Conservation (phyloP, 1,284 basidiomycete species). For the Cryptococcus deneoformans region DNA sequence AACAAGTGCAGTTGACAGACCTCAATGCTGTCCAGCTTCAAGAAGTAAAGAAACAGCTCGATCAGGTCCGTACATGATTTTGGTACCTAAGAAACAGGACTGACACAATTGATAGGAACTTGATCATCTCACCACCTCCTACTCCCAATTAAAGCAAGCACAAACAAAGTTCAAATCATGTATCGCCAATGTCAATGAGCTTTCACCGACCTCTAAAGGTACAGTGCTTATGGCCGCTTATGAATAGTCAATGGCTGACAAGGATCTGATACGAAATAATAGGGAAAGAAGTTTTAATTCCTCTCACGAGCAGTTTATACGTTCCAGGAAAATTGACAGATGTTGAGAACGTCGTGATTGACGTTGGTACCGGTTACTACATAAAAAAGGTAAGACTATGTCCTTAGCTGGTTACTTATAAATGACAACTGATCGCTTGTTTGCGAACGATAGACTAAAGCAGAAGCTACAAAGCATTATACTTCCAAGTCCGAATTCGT, state of each 20-base stretch:
- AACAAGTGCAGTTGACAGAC: constrained; percentile 73
- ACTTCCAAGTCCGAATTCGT: constrained; percentile 72
- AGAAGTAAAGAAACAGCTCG: constrained; percentile 82
- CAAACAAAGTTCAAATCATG: constrained; percentile 90
- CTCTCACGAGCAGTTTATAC: constrained; percentile 90
- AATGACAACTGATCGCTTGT: neutral
- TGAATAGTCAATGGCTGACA: neutral
- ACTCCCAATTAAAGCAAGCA: constrained; percentile 86
- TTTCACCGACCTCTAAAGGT: constrained; percentile 74
- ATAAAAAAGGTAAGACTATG: constrained; percentile 76
- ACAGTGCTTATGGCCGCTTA: constrained; percentile 22
- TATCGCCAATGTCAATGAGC: constrained; percentile 71
- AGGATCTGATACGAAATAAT: no score
- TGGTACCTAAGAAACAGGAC: neutral
- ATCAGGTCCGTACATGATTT: constrained; percentile 60
- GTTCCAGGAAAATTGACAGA: constrained; percentile 87
- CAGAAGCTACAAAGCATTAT: constrained; percentile 76
- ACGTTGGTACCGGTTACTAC: constrained; percentile 95
- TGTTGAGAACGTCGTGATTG: constrained; percentile 83
- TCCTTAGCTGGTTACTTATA: constrained; percentile 34
- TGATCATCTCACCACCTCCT: constrained; percentile 86
- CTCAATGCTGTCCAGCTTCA: constrained; percentile 76
- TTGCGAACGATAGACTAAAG: constrained; percentile 58
- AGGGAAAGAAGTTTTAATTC: constrained; percentile 68
- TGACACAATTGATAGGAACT: constrained; percentile 65